Conservation (phyloP, 495 filamentous ascomycete species). For the Annulohypoxylon maeteangense region DNA sequence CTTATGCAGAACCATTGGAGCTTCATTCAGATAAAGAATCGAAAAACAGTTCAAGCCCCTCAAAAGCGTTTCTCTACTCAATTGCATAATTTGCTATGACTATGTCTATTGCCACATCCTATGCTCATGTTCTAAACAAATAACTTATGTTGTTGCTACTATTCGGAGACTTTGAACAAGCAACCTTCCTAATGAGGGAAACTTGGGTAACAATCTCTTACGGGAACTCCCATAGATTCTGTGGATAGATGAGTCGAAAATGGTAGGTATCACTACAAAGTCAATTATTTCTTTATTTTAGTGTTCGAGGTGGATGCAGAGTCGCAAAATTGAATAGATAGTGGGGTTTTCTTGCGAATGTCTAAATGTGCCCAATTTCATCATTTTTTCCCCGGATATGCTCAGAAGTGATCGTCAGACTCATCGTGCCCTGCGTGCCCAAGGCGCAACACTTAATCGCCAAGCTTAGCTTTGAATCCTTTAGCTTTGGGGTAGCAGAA, state of each 20-base stretch:
- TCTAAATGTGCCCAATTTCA: conserved; percentile 23
- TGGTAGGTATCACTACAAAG: conserved; percentile 23
- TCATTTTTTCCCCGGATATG: conserved; percentile 42
- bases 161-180: conserved; percentile 6
- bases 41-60: conserved; percentile 50
- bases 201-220: conserved; percentile 10
- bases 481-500: conserved; percentile 15
- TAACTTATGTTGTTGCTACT: background rate
- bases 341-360: conserved; percentile 22
- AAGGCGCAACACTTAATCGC: conserved; percentile 41
- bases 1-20: conserved; percentile 27
- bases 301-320: conserved; percentile 15
- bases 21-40: conserved; percentile 41
- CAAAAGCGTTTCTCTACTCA: conserved; percentile 16
- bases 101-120: background rate
- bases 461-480: conserved; percentile 26
- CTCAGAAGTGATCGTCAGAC: conserved; percentile 39
- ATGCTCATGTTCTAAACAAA: background rate
- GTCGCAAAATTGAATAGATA: conserved; percentile 10
- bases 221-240: conserved; percentile 32
- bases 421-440: conserved; percentile 22
- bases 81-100: conserved; percentile 25
- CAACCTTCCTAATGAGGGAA: conserved; percentile 33
- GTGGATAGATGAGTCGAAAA: conserved; percentile 32
- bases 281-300: conserved; percentile 25